Evolutionary conservation across 805 yeast genomes (phyloP), one percentile per base, ranked within the genome.

Genomic region (Saccharomycopsis vini): DNA sequence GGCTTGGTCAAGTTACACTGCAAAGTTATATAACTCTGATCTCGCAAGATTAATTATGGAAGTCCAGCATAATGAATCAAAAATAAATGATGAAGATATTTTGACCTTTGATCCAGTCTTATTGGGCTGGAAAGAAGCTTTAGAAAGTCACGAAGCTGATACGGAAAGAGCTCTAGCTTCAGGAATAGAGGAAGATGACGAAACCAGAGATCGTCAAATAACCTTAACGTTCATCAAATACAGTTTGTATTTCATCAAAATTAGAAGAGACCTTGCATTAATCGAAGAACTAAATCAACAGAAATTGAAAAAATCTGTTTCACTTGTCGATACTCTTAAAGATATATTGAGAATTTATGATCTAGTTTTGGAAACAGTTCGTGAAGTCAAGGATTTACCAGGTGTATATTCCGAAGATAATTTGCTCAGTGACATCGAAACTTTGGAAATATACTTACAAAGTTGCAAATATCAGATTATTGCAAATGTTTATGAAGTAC

Each of bases 361-460:
- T 19, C 64, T 70, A 6, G 68, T 85, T 31, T 59, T 70, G 10
- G 63, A 68, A 38, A 77, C 82, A 15, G 58, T 81, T 29, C 62
- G 62, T 3, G 81, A 80, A 51, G 62, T 87, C 37, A 68, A 73
- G 55, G 95, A 87, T 48, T 69, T 92, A 41, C 96, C 97, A 0
- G 97, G 97, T 68, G 95, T 90, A 16, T 78, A 82, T 56, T 84
- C 85, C 42, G 95, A 87, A 57, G 92, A 83, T 42, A 79, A 72
- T 19, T 68, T 90, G 43, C 59, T 66, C 49, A 62, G 63, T 5
- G 73, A 81, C 6, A 65, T 92, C 36, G 69, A 66, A 10, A 52
- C 69, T 13, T 62, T 86, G 53, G 62, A 65, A 24, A 55, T 57
- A 6, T 76, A 66, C 49, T 83, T 72, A 59, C 53, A 56, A n/a